Percentiles rank a stretch among this genome's conserved stretches.
Conservation (phyloP, 1,139 yeast species). For the Ogataea hybrid region DNA sequence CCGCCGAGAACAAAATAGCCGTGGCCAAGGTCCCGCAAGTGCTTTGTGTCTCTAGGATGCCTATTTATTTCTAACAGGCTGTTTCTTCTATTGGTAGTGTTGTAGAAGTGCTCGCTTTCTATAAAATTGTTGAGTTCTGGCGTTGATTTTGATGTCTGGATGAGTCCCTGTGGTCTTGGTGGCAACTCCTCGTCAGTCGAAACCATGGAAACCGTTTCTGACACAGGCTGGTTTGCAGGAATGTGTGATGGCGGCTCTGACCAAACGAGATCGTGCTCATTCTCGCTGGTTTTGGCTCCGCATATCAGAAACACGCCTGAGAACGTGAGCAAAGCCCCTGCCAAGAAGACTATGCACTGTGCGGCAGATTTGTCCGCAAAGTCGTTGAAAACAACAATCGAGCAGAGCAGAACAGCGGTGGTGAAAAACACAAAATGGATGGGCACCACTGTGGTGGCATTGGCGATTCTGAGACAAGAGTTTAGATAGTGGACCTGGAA, state of each 20-base stretch:
- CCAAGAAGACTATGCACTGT: slow-evolving; percentile 28
- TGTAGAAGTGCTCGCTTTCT: neutral
- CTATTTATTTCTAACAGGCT: slow-evolving; percentile 18
- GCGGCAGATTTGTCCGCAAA: slow-evolving; percentile 31
- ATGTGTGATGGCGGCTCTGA: neutral
- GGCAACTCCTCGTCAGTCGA: slow-evolving; percentile 7
- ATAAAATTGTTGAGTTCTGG: slow-evolving; percentile 11
- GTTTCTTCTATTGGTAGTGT: slow-evolving; percentile 7
- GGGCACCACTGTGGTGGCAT: slow-evolving; percentile 44
- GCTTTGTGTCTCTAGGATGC: slow-evolving; percentile 13
- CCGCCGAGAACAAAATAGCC: slow-evolving; percentile 24
- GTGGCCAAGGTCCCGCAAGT: slow-evolving; percentile 15
- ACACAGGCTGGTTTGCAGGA: neutral
- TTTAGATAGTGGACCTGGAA: slow-evolving; percentile 39
- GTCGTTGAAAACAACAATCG: slow-evolving; percentile 39
- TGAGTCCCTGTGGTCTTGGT: slow-evolving; percentile 5
- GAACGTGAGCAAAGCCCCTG: slow-evolving; percentile 38
- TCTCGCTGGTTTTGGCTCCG: slow-evolving; percentile 13
- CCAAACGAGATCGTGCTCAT: neutral
- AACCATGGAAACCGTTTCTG: slow-evolving; percentile 10
- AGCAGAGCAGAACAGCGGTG: slow-evolving; percentile 39
- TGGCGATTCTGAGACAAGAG: slow-evolving; percentile 37
- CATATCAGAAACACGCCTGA: slow-evolving; percentile 41
- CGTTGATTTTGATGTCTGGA: slow-evolving; percentile 16
- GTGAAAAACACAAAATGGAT: slow-evolving; percentile 46